Conservation (phyloP, 805 yeast species). For the Trichomonascus vanleenenianus region DNA sequence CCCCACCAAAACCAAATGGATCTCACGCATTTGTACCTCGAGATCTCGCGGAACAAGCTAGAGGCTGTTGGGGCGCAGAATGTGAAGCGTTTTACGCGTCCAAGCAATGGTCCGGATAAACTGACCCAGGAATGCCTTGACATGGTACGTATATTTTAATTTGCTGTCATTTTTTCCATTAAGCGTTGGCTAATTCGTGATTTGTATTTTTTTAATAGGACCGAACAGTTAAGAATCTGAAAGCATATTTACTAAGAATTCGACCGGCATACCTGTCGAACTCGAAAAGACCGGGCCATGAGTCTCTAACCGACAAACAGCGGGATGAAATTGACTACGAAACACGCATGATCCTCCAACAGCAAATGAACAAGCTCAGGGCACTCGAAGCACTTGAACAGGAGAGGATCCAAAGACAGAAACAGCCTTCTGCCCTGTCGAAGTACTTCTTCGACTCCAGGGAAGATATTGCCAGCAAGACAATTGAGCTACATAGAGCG, state of each 20-base stretch:
- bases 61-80: slow-evolving; percentile 7
- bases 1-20: slow-evolving; percentile 5
- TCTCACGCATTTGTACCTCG: slow-evolving; percentile 14
- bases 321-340: slow-evolving; percentile 34
- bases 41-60: slow-evolving; percentile 12
- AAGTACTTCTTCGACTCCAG: slow-evolving; percentile 21
- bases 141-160: slow-evolving; percentile 19
- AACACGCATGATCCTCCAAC: slow-evolving; percentile 29
- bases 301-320: slow-evolving; percentile 27
- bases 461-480: slow-evolving; percentile 20
- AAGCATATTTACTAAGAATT: slow-evolving; percentile 17
- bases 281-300: slow-evolving; percentile 11
- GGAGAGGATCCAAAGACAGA: slow-evolving; percentile 14
- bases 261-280: slow-evolving; percentile 28
- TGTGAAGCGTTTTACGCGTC: background rate
- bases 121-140: slow-evolving; percentile 22
- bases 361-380: slow-evolving; percentile 24
- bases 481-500: slow-evolving; percentile 27
- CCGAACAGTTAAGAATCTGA: slow-evolving; percentile 15
- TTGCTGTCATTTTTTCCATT: too few species aligned
- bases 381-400: slow-evolving; percentile 24
- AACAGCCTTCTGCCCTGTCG: slow-evolving; percentile 10
- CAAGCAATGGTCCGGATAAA: slow-evolving; percentile 14
- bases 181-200: background rate
- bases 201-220: slow-evolving; percentile 3